Evolutionary conservation across 768 basidiomycete genomes (phyloP), one percentile per base, ranked within the genome.

Genomic region (Naganishia randhawae): DNA sequence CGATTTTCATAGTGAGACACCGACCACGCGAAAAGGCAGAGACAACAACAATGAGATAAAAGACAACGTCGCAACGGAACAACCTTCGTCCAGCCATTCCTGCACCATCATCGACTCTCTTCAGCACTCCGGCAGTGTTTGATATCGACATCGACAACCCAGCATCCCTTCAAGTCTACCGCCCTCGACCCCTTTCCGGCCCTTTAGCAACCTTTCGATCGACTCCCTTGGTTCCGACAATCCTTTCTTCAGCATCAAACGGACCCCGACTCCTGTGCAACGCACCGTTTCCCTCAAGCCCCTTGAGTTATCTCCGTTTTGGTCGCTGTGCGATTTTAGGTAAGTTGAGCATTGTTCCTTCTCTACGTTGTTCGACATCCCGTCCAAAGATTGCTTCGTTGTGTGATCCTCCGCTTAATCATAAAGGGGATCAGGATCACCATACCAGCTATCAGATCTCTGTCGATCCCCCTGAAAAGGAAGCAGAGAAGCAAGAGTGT

Each of bases 21-120:
- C 16, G 45, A 22, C 45, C 45, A 48, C 45, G 45, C 45, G 45
- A 22, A 48, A 48, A 41, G 32, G 51, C 57, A 61, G 57, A 61
- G 57, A 61, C 57, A 61, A 61, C 57, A 61, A 61, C 57, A 61
- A 61, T 42, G 14, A 54, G 37, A 61, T 39, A 41, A 61, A 61
- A 39, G 57, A 61, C 25, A 39, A 41, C 11, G 16, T 11, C 3
- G 3, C 17, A 14, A 19, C 14, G 54, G 54, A 57, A 33, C 52
- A 57, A 37, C 54, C 57, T 25, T 37, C 57, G 19, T n/a, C 19
- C 22, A 16, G 37, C 57, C 17, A 61, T 61, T 61, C 19, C 41
- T 19, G 8, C 22, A 4, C 25, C 35, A 25, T 35, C 17, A 5
- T 19, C 54, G n/a, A 22, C 16, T 7, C 33, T 35, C 39, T n/a